These are phyloP conservation scores for Odontarrhena argentea DNA, from an alignment of 345 rosid species.

Conservation along the genomic window DNA sequence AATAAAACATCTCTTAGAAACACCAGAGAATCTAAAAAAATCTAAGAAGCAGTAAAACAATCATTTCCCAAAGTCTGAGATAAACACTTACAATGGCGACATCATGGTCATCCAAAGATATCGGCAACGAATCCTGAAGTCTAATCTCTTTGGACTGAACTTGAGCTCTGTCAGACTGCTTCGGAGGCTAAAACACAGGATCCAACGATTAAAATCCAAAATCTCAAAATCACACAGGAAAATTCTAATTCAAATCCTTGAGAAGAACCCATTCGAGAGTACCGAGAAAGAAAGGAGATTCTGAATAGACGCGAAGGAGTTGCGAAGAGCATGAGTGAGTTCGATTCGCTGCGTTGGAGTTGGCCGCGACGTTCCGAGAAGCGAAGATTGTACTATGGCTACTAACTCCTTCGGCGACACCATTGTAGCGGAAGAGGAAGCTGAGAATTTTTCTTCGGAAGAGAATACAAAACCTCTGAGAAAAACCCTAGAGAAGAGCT, in stretches of 20 bases:
- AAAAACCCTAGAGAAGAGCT: too few species aligned
- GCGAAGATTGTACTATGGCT: constrained; percentile 63
- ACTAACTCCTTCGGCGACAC: constrained; percentile 72
- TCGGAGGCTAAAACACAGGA: constrained; percentile 61
- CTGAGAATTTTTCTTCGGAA: too few species aligned
- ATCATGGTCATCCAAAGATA: constrained; percentile 87
- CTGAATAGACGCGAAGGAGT: constrained; percentile 61
- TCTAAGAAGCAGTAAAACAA: constrained; percentile 6
- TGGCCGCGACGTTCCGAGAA: constrained; percentile 67
- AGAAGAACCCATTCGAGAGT: background rate
- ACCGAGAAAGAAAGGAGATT: constrained; percentile 81
- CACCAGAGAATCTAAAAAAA: background rate
- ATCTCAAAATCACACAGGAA: background rate
- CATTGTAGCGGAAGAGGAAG: constrained; percentile 37
- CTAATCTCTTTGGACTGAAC: constrained; percentile 80
- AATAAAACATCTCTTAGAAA: background rate
- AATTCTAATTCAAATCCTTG: background rate
- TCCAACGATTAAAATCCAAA: background rate
- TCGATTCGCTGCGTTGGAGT: constrained; percentile 70
- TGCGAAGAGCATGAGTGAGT: constrained; percentile 77
- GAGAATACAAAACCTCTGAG: too few species aligned
- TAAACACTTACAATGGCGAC: constrained; percentile 69
- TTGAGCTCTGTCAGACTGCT: constrained; percentile 72
- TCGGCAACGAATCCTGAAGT: constrained; percentile 81
- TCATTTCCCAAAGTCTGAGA: background rate